Base-by-base conservation (phyloP, 2,329 filamentous ascomycete genomes). In the Coleophoma cylindrospora region DNA sequence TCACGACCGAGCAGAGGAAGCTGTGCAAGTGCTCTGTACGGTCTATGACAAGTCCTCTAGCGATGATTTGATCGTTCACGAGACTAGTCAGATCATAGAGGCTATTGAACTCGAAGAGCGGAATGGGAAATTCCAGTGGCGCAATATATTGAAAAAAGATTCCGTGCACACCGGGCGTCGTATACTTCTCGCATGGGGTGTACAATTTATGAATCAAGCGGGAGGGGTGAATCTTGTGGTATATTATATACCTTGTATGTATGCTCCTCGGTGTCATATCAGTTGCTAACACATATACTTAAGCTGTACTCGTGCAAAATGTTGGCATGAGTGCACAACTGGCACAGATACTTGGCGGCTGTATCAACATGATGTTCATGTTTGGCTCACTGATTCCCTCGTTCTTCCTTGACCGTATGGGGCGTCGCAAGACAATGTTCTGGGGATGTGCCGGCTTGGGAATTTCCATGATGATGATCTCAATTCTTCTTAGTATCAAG, bases 141-240 rank as follows among this genome's bases (percentile, higher is more conserved):
- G 66, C 15, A 54, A 70, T 37, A 59, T 75, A 1, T 65, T 77
- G 53, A 69, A 69, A 51, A 63, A 63, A 1, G 74, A 75, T 48
- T 64, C 67, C 27, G 60, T 75, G 2, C 66, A 71, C 54, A 76
- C 73, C 3, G 63, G 73, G 0, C 56, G 67, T 22, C 62, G 73
- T 3, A 69, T 77, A 3, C 51, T 74, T 1, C 63, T 78, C 3
- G 73, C 73, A 0, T 76, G 66, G 56, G 66, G 68, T 12, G 65
- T 70, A 41, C 69, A 73, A 45, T 70, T 74, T 49, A 74, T 74
- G 67, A 74, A 79, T 48, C 75, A 79, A 50, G 64, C 71, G 40
- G 68, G 69, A 2, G 74, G 74, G 0, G 74, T 76, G 50, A 77
- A 77, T 61, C 43, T 73, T 0, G 66, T 73, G 0, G 70, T 75